Base-by-base conservation (phyloP, 208 protist genomes). In the Leptomonas pyrrhocoris region DNA sequence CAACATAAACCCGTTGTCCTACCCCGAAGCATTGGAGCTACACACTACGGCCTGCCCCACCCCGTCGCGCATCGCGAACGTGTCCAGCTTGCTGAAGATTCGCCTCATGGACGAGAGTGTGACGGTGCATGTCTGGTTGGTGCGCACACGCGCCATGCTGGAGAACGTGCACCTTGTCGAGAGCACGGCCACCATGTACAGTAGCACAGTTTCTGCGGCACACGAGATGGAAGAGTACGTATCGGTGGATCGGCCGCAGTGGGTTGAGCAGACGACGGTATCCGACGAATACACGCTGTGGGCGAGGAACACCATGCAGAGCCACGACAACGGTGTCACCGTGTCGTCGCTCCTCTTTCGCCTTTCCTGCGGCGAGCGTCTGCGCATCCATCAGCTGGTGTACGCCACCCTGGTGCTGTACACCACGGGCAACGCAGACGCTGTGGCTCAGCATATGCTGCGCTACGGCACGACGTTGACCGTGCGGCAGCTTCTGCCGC, bases 11-110 rank as follows among this genome's bases (percentile, higher is more conserved):
- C 27, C 25, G 0, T 31, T 70, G 15, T 27, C 55, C 48, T 79
- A 79, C 61, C 76, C 80, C 4, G 75, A 81, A 42, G 64, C 62
- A 7, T 59, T 85, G 31, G 59, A 75, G 53, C 9, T 80, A 28
- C 40, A 34, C 50, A 7, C 68, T 18, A 30, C 49, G 13, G 74
- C 55, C 11, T 79, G 74, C 34, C n/a, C 18, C 27, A 11, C 27
- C 4, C 19, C 60, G 30, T 2, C 62, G 0, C 0, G 4, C n/a
- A 15, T 0, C 18, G 42, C 2, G 1, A 31, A 30, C 12, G 25
- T 27, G 2, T 36, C 45, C 5, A 62, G 53, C 9, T 23, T 54
- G 7, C 2, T 66, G 12, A 21, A 3, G 21, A 36, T 73, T 18
- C 67, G 57, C 11, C 28, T 73, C 34, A 28, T 73, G 31, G 59